Evolutionary conservation across 495 filamentous ascomycete genomes (phyloP).

Genomic region (Haplographium delicatum): DNA sequence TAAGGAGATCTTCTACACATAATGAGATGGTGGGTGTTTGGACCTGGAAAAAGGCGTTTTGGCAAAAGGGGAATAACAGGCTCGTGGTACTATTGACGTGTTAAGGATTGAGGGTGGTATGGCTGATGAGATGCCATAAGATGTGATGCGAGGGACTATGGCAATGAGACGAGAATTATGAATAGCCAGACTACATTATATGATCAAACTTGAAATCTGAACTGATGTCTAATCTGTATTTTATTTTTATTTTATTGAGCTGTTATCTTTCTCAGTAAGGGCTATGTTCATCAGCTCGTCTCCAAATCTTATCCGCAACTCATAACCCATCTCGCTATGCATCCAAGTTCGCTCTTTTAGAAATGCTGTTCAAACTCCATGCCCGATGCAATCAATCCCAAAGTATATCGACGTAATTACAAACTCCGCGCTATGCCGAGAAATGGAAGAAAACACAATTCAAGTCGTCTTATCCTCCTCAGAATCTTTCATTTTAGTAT

Average conservation of each 20-base stretch:
- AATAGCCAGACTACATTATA: too few relatives aligned
- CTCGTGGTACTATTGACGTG: too few relatives aligned
- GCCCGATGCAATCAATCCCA: slow-evolving; percentile 8
- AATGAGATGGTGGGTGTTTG: neutral
- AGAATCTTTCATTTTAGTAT: neutral
- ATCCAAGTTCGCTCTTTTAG: neutral
- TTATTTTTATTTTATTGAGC: too few relatives aligned
- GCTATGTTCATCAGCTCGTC: too few relatives aligned
- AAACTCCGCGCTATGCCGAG: slow-evolving; percentile 24
- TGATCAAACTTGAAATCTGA: too few relatives aligned
- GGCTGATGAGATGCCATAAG: neutral
- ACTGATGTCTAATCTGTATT: too few relatives aligned
- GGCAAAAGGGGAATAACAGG: too few relatives aligned
- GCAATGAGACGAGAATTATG: too few relatives aligned
- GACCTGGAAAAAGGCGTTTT: neutral
- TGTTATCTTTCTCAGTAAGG: too few relatives aligned
- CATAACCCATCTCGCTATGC: too few relatives aligned
- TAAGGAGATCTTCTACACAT: slow-evolving; percentile 67
- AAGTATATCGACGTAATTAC: neutral
- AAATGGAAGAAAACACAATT: slow-evolving; percentile 1
- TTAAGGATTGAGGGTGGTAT: too few relatives aligned
- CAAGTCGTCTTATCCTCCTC: neutral
- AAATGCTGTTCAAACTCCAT: slow-evolving; percentile 15
- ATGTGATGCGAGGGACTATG: neutral
- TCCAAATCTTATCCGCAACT: too few relatives aligned